phyloP scores from a whole-genome alignment of 1,284 basidiomycete genomes.

The Grifola frondosa region DNA sequence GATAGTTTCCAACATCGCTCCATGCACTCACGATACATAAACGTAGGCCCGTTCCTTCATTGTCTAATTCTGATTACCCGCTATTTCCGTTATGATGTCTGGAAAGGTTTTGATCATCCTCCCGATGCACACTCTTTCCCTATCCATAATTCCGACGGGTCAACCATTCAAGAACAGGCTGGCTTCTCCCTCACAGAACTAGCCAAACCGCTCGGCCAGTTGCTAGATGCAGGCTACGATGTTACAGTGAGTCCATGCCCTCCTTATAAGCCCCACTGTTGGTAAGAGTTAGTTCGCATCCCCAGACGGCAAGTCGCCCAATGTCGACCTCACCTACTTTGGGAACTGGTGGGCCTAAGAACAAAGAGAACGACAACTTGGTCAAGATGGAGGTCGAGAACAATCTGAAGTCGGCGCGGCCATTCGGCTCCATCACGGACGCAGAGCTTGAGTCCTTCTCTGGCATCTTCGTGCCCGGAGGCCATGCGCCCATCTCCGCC shows the following conservation, averaged over 20 bases:
- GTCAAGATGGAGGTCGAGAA: slow-evolving; percentile 20
- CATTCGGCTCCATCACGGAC: slow-evolving; percentile 25
- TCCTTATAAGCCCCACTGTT: too few relatives aligned
- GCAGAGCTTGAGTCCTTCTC: slow-evolving; percentile 23
- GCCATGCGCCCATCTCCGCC: slow-evolving; percentile 28
- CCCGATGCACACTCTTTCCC: slow-evolving; percentile 26
- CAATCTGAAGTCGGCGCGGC: slow-evolving; percentile 23
- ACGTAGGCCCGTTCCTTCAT: too few relatives aligned
- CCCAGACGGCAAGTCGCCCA: slow-evolving; percentile 19
- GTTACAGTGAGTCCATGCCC: slow-evolving; percentile 16
- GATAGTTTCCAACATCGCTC: too few relatives aligned
- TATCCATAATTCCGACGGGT: slow-evolving; percentile 24
- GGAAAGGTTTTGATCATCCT: slow-evolving; percentile 30
- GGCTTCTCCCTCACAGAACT: slow-evolving; percentile 30
- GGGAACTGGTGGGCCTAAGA: slow-evolving; percentile 25
- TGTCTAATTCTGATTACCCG: too few relatives aligned
- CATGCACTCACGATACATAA: too few relatives aligned
- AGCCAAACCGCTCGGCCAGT: slow-evolving; percentile 23
- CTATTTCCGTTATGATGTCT: slow-evolving; percentile 4
- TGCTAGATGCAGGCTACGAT: slow-evolving; percentile 28
- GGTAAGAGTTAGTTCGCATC: slow-evolving; percentile 26
- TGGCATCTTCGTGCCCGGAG: slow-evolving; percentile 30
- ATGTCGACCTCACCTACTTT: slow-evolving; percentile 24
- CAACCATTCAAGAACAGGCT: slow-evolving; percentile 21
- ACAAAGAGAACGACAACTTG: slow-evolving; percentile 23